Conservation (phyloP, 1,284 basidiomycete species). For the Gymnopus androsaceus region DNA sequence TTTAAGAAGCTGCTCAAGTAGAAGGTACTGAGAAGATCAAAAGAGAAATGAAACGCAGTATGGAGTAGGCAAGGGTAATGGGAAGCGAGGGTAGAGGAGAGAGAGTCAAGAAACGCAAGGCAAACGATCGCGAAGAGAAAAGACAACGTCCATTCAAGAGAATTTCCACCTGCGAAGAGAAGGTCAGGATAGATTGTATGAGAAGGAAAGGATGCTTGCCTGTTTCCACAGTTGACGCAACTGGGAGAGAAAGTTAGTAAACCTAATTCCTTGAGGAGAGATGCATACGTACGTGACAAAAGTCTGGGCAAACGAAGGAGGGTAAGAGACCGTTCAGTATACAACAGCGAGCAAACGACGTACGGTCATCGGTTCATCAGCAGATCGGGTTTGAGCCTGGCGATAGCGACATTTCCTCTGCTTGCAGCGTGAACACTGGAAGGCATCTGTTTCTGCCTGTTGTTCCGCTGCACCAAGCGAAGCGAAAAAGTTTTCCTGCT, state of each 20-base stretch:
- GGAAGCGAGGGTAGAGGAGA: not conserved
- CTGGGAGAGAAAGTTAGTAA: conserved; percentile 9
- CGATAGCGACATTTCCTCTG: conserved; percentile 89
- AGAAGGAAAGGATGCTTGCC: not conserved
- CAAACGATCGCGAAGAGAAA: not conserved
- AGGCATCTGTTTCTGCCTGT: conserved; percentile 95
- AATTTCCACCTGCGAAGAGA: conserved; percentile 22
- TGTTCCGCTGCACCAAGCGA: conserved; percentile 88
- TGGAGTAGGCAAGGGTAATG: not conserved
- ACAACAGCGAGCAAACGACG: conserved; percentile 32
- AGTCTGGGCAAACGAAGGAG: conserved; percentile 18
- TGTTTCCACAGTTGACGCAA: conserved; percentile 24
- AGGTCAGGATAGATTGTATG: not conserved
- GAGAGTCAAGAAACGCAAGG: not conserved
- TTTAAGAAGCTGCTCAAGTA: not conserved
- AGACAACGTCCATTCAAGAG: conserved; percentile 15
- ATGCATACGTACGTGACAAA: conserved; percentile 31
- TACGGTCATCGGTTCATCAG: conserved; percentile 96
- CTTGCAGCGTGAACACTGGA: conserved; percentile 95
- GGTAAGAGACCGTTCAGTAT: not conserved
- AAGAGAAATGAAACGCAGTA: not conserved
- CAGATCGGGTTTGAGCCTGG: conserved; percentile 92
- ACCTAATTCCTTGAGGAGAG: not conserved
- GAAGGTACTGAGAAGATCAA: not conserved
- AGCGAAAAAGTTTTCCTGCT: conserved; percentile 88